A percentile compares a stretch with the other conserved stretches of the same genome.
Evolutionary conservation across 306 rosid genomes (phyloP).

Genomic region (Prunus campanulata): DNA sequence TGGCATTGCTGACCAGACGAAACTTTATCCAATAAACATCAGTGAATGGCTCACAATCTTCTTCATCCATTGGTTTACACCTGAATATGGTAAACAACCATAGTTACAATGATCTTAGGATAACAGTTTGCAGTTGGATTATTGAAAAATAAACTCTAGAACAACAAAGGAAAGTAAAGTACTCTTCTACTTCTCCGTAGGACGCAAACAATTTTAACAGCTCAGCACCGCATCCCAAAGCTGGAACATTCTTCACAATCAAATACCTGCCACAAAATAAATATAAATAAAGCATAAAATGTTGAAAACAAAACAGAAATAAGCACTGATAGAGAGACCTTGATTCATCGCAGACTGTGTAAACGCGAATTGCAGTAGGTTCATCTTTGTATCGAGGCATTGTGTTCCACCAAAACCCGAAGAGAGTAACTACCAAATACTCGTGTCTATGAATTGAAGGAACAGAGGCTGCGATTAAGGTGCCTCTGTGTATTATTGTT

Average conservation of each 20-base stretch:
- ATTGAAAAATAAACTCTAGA: not conserved
- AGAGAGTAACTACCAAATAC: not conserved
- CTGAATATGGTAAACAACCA: constrained; percentile 28
- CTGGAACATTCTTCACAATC: constrained; percentile 79
- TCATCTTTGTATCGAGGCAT: constrained; percentile 76
- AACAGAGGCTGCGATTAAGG: not conserved
- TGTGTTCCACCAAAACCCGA: not conserved
- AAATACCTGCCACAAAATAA: constrained; percentile 49
- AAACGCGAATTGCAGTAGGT: constrained; percentile 68
- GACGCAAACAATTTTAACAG: constrained; percentile 64
- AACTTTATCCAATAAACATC: constrained; percentile 89
- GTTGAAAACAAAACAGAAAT: not conserved
- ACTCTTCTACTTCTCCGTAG: constrained; percentile 84
- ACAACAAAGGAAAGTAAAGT: constrained; percentile 11
- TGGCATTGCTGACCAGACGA: constrained; percentile 69
- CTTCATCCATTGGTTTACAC: constrained; percentile 91
- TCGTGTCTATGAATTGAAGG: not conserved
- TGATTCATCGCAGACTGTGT: constrained; percentile 88
- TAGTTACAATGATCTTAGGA: not conserved
- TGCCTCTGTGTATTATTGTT: not conserved
- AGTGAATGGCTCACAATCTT: constrained; percentile 79
- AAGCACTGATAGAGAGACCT: constrained; percentile 30
- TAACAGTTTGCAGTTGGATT: not conserved
- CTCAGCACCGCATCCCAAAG: constrained; percentile 82
- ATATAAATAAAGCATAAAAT: not conserved